phyloP scores from a whole-genome alignment of 176 grass and related monocot genomes.

The Eleusine coracana region DNA sequence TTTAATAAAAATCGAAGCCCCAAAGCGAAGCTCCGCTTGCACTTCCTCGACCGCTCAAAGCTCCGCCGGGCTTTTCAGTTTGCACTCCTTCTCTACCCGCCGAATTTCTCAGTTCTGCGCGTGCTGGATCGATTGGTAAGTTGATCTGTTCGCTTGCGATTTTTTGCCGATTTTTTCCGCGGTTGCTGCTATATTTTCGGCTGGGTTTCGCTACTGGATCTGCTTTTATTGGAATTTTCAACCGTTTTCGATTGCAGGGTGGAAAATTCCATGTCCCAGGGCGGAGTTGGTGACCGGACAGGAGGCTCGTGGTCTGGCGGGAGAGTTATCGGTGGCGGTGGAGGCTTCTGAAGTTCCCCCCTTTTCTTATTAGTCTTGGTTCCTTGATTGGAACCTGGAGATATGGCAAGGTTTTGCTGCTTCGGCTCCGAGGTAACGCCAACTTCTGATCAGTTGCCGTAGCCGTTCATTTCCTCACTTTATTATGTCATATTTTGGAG shows the following conservation, averaged over 20 bases:
- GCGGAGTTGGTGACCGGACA: conserved; percentile 2
- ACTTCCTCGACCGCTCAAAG: conserved; percentile 22
- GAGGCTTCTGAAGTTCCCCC: not conserved
- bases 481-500: not conserved
- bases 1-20: not conserved
- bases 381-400: conserved; percentile 1
- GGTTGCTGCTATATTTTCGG: conserved; percentile 17
- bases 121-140: conserved; percentile 32
- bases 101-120: not conserved
- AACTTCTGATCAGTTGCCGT: conserved; percentile 8
- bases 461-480: not conserved
- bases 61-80: not conserved
- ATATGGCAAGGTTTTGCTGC: conserved; percentile 51
- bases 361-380: not conserved
- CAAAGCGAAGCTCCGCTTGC: conserved; percentile 22
- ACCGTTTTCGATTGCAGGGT: conserved; percentile 7
- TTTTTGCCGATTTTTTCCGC: not conserved
- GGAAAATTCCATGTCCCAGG: conserved; percentile 40
- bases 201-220: conserved; percentile 37
- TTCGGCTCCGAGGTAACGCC: conserved; percentile 49
- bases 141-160: not conserved
- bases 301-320: conserved; percentile 21
- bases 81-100: not conserved
- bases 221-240: conserved; percentile 19
- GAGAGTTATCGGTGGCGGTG: conserved; percentile 23